Base-by-base conservation (phyloP, 257 asterid species). In the Vinca minor region DNA sequence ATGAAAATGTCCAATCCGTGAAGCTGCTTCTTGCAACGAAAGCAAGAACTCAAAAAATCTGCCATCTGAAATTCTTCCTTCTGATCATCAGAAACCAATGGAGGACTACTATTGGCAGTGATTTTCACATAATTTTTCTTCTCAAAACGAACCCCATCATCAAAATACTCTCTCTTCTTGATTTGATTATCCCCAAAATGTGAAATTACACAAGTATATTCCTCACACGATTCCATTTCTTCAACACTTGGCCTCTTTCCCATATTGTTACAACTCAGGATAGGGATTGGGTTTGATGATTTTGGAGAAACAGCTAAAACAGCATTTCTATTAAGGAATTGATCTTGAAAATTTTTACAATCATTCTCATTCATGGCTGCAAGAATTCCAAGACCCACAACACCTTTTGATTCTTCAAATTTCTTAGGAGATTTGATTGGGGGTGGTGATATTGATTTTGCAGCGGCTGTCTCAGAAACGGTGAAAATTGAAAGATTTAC, bases 1-100 rank as follows among this genome's bases (percentile, higher is more conserved):
- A 89, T 89, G 72, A 83, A 89, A 73, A 89, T 88, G 74, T 89
- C 95, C 87, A 89, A 67, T 17, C 96, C 96, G 44, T 89, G 83
- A 69, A 89, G 96, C 84, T 64, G 67, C 82, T 89, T 89, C 78
- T 77, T 62, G 79, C 95, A 89, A 38, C 85, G 86, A 77, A 78
- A 82, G 82, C 96, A 89, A 31, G 89, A 81, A 63, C 68, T 77
- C 56, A 89, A 78, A 82, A 84, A 89, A 80, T 74, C 85, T 20
- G 79, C 74, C 31, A 53, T 59, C 48, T 4, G 54, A 69, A 75
- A 80, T 26, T 62, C 29, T 41, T 42, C 63, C 15, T 49, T 12
- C 25, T 59, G 73, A 32, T 59, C 59, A 26, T 52, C 76, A 54
- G 63, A 64, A 53, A 57, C 45, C 59, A 28, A 71, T 60, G 70